Base-by-base conservation (phyloP, 2,329 filamentous ascomycete species). In the Simplicillium aogashimaense region DNA sequence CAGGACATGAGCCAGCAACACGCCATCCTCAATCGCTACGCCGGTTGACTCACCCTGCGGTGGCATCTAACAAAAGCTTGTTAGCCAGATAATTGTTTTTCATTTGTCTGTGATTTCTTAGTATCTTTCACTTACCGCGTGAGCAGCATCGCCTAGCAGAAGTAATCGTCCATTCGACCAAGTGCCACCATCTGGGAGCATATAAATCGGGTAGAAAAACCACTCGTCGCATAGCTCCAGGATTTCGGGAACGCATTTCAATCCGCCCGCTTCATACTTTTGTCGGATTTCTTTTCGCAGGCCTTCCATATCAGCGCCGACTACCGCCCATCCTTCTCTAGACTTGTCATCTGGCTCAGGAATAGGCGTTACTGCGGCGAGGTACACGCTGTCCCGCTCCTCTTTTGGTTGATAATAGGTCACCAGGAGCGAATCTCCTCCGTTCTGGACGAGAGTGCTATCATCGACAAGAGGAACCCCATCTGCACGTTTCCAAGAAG, bases 121-220 rank as follows among this genome's bases (percentile, higher is more conserved):
- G 36, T 35, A 13, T 29, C 16, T 25, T n/a, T 4, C 15, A 42
- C 49, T 41, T 37, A 47, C 49, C 36, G 73, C 72, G 53, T 78
- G 74, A 1, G 72, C 73, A 2, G 72, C 72, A 51, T 78, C 74
- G 4, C 74, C 75, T 3, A 77, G 54, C 2, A 79, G 54, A 4
- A 78, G 59, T 35, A 50, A 50, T 9, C 51, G 45, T 3, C 75
- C 62, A 29, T 48, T 57, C 16, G 41, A 56, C 60, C 60, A 64
- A 12, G 41, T 39, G 2, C 56, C 54, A 4, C 57, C 57, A 13
- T 50, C 46, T 0, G 59, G 57, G 14, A 64, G 49, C 40, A 54
- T 53, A 39, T 56, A 60, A 15, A 62, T 49, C 6, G 60, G 61
- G 37, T 59, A 61, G 39, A 64, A 58, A 43, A 48, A 45, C 52